These are phyloP conservation scores for Eucommia ulmoides DNA, from an alignment of 257 asterid genomes.

Conservation along the genomic window DNA sequence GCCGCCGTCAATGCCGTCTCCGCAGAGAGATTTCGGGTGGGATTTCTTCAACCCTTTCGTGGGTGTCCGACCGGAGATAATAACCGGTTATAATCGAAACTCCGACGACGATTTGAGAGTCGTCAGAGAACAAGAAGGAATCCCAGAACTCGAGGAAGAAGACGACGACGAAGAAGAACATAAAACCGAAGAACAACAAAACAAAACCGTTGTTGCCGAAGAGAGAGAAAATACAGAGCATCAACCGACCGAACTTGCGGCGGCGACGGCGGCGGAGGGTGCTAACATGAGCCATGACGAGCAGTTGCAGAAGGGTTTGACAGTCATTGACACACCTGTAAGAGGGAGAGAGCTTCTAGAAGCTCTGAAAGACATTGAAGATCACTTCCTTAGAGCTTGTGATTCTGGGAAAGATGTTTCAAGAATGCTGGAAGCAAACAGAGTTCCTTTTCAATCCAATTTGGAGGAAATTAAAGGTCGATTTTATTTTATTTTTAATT, in stretches of 20 bases:
- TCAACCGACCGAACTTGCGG: constrained; percentile 23
- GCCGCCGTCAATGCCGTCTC: constrained; percentile 43
- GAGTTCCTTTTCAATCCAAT: constrained; percentile 75
- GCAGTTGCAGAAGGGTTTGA: constrained; percentile 38
- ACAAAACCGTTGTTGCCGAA: constrained; percentile 14
- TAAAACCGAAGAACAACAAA: constrained; percentile 34
- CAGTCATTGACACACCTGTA: constrained; percentile 59
- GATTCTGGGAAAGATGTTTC: constrained; percentile 88
- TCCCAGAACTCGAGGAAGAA: constrained; percentile 72
- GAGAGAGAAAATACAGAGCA: constrained; percentile 17
- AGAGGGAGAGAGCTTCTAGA: constrained; percentile 83
- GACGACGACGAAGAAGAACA: constrained; percentile 36
- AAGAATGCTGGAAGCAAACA: constrained; percentile 80
- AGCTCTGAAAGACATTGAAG: constrained; percentile 76
- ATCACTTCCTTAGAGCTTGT: constrained; percentile 64
- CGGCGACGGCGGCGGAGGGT: constrained; percentile 21
- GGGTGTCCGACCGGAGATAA: constrained; percentile 42
- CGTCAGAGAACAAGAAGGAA: constrained; percentile 86
- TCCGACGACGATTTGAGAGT: constrained; percentile 80
- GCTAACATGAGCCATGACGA: constrained; percentile 32
- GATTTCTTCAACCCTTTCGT: constrained; percentile 85
- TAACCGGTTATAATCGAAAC: constrained; percentile 41
- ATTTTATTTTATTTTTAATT: background rate
- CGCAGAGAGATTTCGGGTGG: constrained; percentile 81
- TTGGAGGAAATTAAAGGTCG: constrained; percentile 77